Evolutionary conservation across 2,329 filamentous ascomycete genomes (phyloP), one percentile per base, ranked within the genome.

Genomic region (Botrytis galanthina): DNA sequence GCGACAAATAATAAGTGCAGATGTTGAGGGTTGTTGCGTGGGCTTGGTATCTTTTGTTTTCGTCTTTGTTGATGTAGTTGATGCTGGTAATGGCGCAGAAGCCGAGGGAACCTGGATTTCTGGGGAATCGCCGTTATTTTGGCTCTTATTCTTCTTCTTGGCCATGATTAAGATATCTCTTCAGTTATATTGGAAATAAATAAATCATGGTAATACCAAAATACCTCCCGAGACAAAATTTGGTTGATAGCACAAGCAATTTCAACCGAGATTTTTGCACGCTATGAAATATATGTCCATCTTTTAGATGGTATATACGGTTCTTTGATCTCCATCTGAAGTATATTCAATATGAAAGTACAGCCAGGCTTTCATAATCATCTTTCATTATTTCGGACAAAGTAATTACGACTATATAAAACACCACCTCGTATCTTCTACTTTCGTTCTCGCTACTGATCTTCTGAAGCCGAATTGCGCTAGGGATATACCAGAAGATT

Each of bases 1-100:
- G 78, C 90, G 88, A 83, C 88, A 90, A 75, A 90, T 89, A 69
- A 88, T 87, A 61, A 90, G 83, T 59, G 87, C 83, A 75, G 87
- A 86, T 68, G 83, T 83, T 59, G 84, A 82, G 32, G 82, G 82
- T 67, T 68, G 66, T 57, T 81, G 78, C n/a, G 79, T 74, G 48
- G 77, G 73, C 71, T 80, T 82, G 59, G 77, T 29, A 57, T 77
- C 74, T 75, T 78, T 78, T 73, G 76, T 71, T 76, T 75, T 80
- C 26, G 79, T 62, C n/a, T 73, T 78, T 71, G 78, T 78, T 73
- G 78, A 74, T 59, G 75, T 48, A 69, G 75, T 54, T 63, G 76
- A 48, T 46, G 74, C 59, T 71, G 77, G 67, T 63, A 75, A 71
- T 67, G 77, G 51, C 73, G 69, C 72, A 64, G 76, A 63, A 71